Base-by-base conservation (phyloP, 2,329 filamentous ascomycete species). In the Fusarium protoensiforme region DNA sequence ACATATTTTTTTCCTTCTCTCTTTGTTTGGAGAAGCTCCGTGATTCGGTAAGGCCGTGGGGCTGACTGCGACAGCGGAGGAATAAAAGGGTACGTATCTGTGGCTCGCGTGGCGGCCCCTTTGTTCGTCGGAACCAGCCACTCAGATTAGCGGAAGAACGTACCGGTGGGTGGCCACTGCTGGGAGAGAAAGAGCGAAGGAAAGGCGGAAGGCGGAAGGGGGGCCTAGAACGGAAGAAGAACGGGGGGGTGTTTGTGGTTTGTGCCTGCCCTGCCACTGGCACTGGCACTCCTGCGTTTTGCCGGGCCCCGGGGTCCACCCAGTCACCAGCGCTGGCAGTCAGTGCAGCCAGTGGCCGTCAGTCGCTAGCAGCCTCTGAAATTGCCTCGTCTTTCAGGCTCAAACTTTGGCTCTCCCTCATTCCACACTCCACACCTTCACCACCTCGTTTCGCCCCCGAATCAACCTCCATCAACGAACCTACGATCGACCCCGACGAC, bases 341-440 rank as follows among this genome's bases (percentile, higher is more conserved):
- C 51, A 54, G 29, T 35, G 22, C n/a, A n/a, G n/a, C n/a, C n/a
- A n/a, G n/a, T n/a, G n/a, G n/a, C n/a, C n/a, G n/a, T n/a, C n/a
- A n/a, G n/a, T n/a, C n/a, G n/a, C n/a, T n/a, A n/a, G 46, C 51
- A 54, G 29, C 31, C 51, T 54, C 51, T 62, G 36, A 66, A 65
- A 65, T 69, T 80, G 79, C 79, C 79, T 81, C 69, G 78, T 75
- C 71, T 80, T 78, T 80, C 79, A 81, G 79, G 79, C 79, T 67
- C 67, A 68, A 77, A 77, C 56, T 62, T 67, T 51, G 57, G 61
- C 61, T 67, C 74, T 77, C 75, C 75, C 75, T 76, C 77, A 78
- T 78, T 78, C 76, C 75, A 78, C 74, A 67, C 77, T 76, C 68
- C 74, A 74, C 76, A 72, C 65, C 71, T 75, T 74, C 74, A 78